Evolutionary conservation across 192 early-diverging fungal genomes (phyloP), one percentile per base, ranked within the genome.

Genomic region (Fimicolochytrium jonesii): DNA sequence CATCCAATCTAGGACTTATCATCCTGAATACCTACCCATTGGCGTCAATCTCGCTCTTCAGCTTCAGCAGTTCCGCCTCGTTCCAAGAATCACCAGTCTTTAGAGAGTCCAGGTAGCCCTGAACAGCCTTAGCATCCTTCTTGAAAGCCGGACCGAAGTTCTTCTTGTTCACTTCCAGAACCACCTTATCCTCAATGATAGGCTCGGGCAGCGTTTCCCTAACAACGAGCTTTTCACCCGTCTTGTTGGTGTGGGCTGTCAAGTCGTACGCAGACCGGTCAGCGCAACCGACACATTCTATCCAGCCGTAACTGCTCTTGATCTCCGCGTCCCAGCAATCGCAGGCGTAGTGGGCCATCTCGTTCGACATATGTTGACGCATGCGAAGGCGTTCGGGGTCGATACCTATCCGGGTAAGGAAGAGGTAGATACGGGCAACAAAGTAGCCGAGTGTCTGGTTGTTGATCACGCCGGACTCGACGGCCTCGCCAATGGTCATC

Each of bases 371-470:
- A 76, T 99, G 97, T 76, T 99, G 95, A 66, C 97, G 87, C 88
- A 99, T 95, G 45, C 95, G 87, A 42, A 99, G 75, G 26, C 86
- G 82, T 28, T 84, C 86, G 15, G 74, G 78, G 66, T 95, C 86
- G 62, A 96, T 92, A 59, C 97, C 97, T 67, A 99, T 86, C 52
- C 84, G 81, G 58, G 81, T 73, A 69, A 99, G 81, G 79, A 95
- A 99, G 51, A 87, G 70, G 72, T 92, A 87, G 70, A 96, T 95
- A 56, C 97, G 89, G 58, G 87, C 93, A 65, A 99, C 74, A 66
- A 99, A 99, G 81, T 99, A 99, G 59, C 95, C 97, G 44, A 99
- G 87, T 4, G 97, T 99, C 76, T 98, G 64, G 77, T 99, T 99
- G 81, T 97, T 92, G 51, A 99, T 80, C 43, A 92, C 79, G 52